Evolutionary conservation across 2,329 filamentous ascomycete species (phyloP), one percentile per base, ranked within the genome.

Genomic region (Penicillium olsonii): DNA sequence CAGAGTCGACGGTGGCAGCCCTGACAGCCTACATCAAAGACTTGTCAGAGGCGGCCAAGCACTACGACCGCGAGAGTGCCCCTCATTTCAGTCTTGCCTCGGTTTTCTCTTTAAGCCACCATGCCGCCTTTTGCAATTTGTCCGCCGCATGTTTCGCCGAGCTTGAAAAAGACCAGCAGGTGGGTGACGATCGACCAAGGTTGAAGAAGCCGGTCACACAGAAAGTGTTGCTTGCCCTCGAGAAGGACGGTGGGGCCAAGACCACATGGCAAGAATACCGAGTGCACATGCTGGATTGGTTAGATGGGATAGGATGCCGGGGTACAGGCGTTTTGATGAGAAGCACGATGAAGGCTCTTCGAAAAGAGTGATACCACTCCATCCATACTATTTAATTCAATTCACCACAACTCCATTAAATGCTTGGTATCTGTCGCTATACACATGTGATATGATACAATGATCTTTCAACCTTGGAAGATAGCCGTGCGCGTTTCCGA

Each of bases 271-370:
- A 86, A 60, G 84, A 88, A 42, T 95, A 91, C 67, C 79, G 87
- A 50, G 75, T 90, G 5, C 80, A 83, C n/a, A 85, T 92, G 54
- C 71, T 95, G 48, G 77, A 78, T 42, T 83, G 84, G 70, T 69
- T 95, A 53, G 85, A 87, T 50, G 74, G 72, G 5, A 79, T 79
- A 45, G 87, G 87, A 0, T 77, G 87, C 38, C 72, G 68, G 10
- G 90, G 90, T 0, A 77, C 92, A 24, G 80, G 81, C 14, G 79
- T 85, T 55, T 71, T 95, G 61, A 86, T 95, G 79, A 87, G 87
- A 68, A 89, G 84, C 60, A 92, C 88, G 1, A 90, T 94, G 82
- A 90, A 87, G 66, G 83, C 86, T 42, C 70, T 92, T 59, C 84
- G 84, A 70, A 81, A 75, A 52, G 67, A 68, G 42, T 67, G 48